Conservation (phyloP, 1,139 yeast genomes). For the Taphrina flavorubra region DNA sequence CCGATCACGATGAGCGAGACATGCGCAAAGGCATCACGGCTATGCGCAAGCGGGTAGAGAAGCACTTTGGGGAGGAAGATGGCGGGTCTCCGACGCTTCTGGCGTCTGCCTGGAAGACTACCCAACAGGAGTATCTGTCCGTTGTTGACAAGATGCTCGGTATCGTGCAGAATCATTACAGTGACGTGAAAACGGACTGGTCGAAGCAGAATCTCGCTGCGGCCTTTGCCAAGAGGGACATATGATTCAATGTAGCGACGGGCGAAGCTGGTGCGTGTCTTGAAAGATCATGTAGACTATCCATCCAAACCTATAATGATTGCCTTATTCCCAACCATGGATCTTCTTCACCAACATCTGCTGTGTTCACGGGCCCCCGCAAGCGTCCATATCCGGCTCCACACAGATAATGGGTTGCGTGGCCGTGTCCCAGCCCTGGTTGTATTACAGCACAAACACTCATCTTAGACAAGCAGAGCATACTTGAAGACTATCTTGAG, state of each 20-base stretch:
- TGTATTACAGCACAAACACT: too few relatives aligned
- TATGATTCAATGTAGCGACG: background rate
- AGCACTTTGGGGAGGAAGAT: conserved; percentile 60
- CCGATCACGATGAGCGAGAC: conserved; percentile 65
- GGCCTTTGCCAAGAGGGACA: conserved; percentile 22
- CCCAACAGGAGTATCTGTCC: conserved; percentile 60
- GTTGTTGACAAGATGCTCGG: conserved; percentile 55
- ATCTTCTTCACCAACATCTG: background rate
- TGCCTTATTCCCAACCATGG: too few relatives aligned
- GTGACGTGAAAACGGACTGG: conserved; percentile 49
- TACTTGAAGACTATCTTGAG: too few relatives aligned
- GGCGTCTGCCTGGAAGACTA: conserved; percentile 57
- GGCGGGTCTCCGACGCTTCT: conserved; percentile 44
- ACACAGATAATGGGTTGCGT: background rate
- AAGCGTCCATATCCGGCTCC: background rate
- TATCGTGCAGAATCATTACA: conserved; percentile 57
- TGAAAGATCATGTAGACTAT: background rate
- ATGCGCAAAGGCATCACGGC: conserved; percentile 63
- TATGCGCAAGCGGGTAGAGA: conserved; percentile 63
- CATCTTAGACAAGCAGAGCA: too few relatives aligned
- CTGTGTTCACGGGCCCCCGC: background rate
- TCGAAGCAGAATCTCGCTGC: conserved; percentile 8
- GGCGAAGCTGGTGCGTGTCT: background rate
- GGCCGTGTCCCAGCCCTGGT: background rate
- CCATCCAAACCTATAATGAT: background rate